Percentiles rank a stretch among this genome's conserved stretches.
phyloP scores from a whole-genome alignment of 129 eudicot genomes.

The Saposhnikovia divaricata region DNA sequence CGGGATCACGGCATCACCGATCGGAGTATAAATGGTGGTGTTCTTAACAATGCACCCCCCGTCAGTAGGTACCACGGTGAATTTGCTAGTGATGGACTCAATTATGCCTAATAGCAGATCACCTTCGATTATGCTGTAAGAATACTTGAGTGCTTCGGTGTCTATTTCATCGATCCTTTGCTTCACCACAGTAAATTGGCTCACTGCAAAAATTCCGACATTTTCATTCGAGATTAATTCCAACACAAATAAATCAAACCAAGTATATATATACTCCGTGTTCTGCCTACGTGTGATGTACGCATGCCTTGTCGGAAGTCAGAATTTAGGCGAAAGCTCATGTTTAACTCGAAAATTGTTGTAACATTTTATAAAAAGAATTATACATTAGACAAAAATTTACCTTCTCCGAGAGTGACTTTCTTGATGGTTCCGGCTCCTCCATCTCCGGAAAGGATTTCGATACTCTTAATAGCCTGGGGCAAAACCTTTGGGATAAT shows the following conservation, averaged over 20 bases:
- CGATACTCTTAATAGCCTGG: constrained; percentile 14
- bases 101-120: not conserved
- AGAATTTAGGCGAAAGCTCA: not conserved
- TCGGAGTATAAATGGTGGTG: not conserved
- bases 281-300: not conserved
- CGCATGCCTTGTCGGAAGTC: not conserved
- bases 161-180: not conserved
- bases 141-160: not conserved
- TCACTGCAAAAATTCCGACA: not conserved
- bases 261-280: not conserved
- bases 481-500: constrained; percentile 16
- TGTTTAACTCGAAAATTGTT: not conserved
- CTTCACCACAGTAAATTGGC: not conserved
- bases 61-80: not conserved
- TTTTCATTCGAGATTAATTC: not conserved
- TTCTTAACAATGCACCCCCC: constrained; percentile 9
- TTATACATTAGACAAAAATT: not conserved
- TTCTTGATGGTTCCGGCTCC: constrained; percentile 18
- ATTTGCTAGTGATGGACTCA: not conserved
- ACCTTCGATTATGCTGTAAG: constrained; percentile 2
- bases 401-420: constrained; percentile 17
- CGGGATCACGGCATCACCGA: constrained; percentile 9
- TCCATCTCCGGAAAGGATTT: constrained; percentile 14
- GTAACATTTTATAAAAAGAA: not conserved
- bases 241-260: not conserved